Evolutionary conservation across 371 early-diverging fungal genomes (phyloP).

Genomic region (Syncephalis fuscata): DNA sequence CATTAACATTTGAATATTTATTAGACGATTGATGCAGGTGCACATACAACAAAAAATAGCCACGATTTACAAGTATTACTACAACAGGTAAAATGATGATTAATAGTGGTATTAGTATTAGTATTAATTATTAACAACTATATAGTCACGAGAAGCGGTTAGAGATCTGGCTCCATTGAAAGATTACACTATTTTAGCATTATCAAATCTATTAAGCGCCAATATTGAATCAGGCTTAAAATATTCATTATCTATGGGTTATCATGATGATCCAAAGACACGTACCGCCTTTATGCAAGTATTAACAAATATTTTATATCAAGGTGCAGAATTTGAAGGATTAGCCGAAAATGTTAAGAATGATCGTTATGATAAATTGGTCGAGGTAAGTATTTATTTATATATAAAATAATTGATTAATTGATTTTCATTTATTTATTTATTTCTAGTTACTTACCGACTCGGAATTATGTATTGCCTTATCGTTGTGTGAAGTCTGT

Average conservation of each 20-base stretch:
- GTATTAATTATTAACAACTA: neutral
- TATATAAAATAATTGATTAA: neutral
- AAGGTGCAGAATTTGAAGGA: conserved; percentile 74
- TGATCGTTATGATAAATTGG: conserved; percentile 53
- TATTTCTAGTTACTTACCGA: conserved; percentile 29
- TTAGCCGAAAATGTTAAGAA: conserved; percentile 58
- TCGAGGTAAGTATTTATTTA: conserved; percentile 39
- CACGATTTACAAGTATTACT: conserved; percentile 18
- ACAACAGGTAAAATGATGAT: conserved; percentile 12
- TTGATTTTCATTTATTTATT: neutral
- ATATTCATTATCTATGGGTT: conserved; percentile 79
- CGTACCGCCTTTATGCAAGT: conserved; percentile 86
- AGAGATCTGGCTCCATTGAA: conserved; percentile 52
- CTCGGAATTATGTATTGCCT: conserved; percentile 46
- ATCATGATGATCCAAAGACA: conserved; percentile 77
- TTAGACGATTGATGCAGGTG: conserved; percentile 13
- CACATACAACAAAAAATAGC: conserved; percentile 13
- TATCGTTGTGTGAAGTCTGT: conserved; percentile 75
- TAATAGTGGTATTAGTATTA: neutral
- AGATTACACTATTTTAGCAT: conserved; percentile 68
- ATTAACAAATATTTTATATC: conserved; percentile 72
- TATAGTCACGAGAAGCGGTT: conserved; percentile 34
- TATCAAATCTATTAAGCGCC: conserved; percentile 75
- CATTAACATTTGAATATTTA: neutral
- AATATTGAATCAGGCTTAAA: conserved; percentile 84